Evolutionary conservation across 2,329 filamentous ascomycete genomes (phyloP).

Genomic region (Pseudogymnoascus sp.): DNA sequence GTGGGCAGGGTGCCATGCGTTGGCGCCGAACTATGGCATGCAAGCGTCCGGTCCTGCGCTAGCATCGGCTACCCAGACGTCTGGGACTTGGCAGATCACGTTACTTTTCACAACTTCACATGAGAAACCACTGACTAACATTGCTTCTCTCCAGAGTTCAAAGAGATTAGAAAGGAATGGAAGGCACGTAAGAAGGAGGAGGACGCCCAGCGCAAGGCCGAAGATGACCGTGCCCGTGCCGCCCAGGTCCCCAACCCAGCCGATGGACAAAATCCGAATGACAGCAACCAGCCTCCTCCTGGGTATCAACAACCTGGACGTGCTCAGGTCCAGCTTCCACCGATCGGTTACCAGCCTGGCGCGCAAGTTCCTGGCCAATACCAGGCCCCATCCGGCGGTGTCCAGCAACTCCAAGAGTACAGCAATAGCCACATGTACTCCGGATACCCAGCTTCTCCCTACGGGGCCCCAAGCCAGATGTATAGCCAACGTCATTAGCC

Average conservation of each 20-base stretch:
- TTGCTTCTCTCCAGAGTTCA: constrained; percentile 65
- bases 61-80: constrained; percentile 33
- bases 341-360: constrained; percentile 63
- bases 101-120: constrained; percentile 2
- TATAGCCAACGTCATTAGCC: constrained; percentile 49
- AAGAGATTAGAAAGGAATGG: constrained; percentile 98
- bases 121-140: constrained; percentile 15
- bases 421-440: constrained; percentile 47
- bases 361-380: constrained; percentile 54
- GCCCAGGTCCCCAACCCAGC: constrained; percentile 42
- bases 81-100: constrained; percentile 20
- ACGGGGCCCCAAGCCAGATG: constrained; percentile 44
- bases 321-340: constrained; percentile 59
- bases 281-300: constrained; percentile 39
- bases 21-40: constrained; percentile 7
- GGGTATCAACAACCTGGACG: constrained; percentile 44
- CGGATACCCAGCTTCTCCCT: constrained; percentile 52
- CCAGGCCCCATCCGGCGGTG: constrained; percentile 50
- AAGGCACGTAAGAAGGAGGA: constrained; percentile 99
- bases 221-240: constrained; percentile 74
- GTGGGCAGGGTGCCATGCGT: constrained; percentile 3
- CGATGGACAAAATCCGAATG: constrained; percentile 47
- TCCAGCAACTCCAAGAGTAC: constrained; percentile 53
- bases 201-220: constrained; percentile 78
- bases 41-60: constrained; percentile 19